A percentile compares a stretch with the other conserved stretches of the same genome.
Evolutionary conservation across 495 filamentous ascomycete species (phyloP).

Genomic region (Talaromyces borbonicus): DNA sequence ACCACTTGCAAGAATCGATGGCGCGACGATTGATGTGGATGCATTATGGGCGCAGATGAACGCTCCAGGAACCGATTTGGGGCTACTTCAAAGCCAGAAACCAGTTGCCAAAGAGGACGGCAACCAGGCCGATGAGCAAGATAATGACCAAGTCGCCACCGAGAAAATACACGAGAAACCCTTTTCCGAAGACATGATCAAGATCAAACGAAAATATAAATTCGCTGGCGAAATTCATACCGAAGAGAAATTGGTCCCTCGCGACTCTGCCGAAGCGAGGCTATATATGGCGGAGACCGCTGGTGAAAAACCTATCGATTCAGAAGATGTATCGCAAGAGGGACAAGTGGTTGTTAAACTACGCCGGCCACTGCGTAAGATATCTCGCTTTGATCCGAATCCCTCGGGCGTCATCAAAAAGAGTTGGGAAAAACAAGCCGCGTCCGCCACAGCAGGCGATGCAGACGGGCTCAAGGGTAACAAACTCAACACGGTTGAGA

Average conservation of each 20-base stretch:
- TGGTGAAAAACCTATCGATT: conserved; percentile 15
- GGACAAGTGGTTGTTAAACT: conserved; percentile 17
- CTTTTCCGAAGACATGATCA: conserved; percentile 47
- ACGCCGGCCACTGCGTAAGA: conserved; percentile 59
- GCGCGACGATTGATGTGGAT: conserved; percentile 82
- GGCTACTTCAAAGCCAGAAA: conserved; percentile 11
- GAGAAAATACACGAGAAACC: conserved; percentile 11
- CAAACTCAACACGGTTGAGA: conserved; percentile 94
- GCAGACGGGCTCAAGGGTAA: conserved; percentile 46
- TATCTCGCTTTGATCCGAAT: conserved; percentile 75
- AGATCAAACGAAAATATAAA: conserved; percentile 79
- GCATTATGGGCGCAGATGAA: conserved; percentile 79
- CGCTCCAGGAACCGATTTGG: conserved; percentile 20
- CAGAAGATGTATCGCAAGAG: conserved; percentile 9
- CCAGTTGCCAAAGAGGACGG: conserved; percentile 4
- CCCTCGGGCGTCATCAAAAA: conserved; percentile 39
- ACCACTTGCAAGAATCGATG: conserved; percentile 50
- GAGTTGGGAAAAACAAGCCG: conserved; percentile 31
- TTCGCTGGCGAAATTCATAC: conserved; percentile 83
- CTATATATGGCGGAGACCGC: conserved; percentile 53
- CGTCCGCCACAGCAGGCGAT: conserved; percentile 13
- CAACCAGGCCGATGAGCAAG: conserved; percentile 12
- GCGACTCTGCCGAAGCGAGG: conserved; percentile 71
- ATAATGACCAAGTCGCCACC: conserved; percentile 13
- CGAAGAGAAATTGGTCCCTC: conserved; percentile 70